These are phyloP conservation scores for Parsonsia alboflavescens DNA, from an alignment of 257 asterid species.

Conservation along the genomic window DNA sequence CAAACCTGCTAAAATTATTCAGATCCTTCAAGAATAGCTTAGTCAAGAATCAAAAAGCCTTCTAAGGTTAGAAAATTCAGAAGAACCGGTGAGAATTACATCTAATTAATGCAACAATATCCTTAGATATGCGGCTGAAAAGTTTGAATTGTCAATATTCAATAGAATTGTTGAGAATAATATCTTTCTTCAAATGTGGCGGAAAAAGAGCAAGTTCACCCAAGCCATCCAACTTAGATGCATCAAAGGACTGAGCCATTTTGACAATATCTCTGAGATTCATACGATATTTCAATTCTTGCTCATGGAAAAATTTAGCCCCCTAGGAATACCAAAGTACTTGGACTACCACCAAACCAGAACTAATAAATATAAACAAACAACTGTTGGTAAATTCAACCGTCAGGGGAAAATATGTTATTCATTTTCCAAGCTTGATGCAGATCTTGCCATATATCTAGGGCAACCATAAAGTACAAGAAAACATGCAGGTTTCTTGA, in stretches of 20 bases:
- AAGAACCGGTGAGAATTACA: neutral
- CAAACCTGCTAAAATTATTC: neutral
- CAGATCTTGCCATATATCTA: neutral
- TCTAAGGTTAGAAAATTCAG: neutral
- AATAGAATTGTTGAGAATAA: neutral
- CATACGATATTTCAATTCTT: neutral
- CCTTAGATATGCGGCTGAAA: neutral
- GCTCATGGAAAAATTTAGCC: neutral
- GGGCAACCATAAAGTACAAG: neutral
- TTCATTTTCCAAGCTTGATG: neutral
- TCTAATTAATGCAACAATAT: neutral
- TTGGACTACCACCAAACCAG: neutral
- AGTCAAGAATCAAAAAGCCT: neutral
- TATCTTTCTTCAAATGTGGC: neutral
- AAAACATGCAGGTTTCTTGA: conserved; percentile 6
- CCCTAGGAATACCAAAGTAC: neutral
- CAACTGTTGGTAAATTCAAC: neutral
- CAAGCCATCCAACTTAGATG: neutral
- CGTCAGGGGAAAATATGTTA: neutral
- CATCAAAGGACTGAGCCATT: neutral
- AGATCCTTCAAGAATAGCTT: neutral
- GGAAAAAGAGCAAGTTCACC: neutral
- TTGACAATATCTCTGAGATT: neutral
- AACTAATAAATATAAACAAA: neutral
- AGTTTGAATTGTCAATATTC: neutral